These are phyloP conservation scores for Lactarius deliciosus DNA, from an alignment of 768 basidiomycete species.

Conservation along the genomic window DNA sequence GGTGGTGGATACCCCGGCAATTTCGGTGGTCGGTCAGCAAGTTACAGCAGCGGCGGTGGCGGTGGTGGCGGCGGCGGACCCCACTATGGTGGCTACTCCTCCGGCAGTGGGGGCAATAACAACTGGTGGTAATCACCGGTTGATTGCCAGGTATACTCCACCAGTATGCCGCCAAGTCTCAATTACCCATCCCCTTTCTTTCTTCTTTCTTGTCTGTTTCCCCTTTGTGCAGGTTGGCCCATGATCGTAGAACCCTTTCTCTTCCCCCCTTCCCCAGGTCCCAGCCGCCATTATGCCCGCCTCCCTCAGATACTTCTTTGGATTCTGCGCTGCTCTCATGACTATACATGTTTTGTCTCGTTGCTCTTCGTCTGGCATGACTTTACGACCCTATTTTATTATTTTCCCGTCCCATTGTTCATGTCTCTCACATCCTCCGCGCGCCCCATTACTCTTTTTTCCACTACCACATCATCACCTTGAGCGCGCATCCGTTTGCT, in stretches of 20 bases:
- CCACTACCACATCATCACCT: conserved; percentile 32
- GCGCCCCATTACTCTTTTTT: conserved; percentile 33
- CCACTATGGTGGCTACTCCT: conserved; percentile 32
- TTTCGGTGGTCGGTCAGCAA: conserved; percentile 36
- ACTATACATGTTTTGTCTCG: conserved; percentile 51
- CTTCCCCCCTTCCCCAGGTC: conserved; percentile 8
- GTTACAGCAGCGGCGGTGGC: conserved; percentile 39
- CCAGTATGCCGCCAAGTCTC: neutral
- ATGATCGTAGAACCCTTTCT: conserved; percentile 8
- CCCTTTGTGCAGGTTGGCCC: conserved; percentile 11
- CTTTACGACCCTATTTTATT: conserved; percentile 32
- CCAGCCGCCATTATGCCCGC: conserved; percentile 17
- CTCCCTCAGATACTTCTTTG: conserved; percentile 30
- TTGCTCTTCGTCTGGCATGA: conserved; percentile 46
- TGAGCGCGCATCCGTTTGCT: conserved; percentile 30
- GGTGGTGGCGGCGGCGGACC: conserved; percentile 37
- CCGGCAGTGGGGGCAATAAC: conserved; percentile 34
- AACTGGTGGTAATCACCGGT: conserved; percentile 51
- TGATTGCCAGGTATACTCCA: neutral
- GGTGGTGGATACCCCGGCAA: conserved; percentile 34
- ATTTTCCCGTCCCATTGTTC: conserved; percentile 34
- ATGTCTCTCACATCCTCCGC: conserved; percentile 40
- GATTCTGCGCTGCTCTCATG: conserved; percentile 65
- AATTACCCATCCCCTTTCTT: conserved; percentile 13
- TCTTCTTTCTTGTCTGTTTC: conserved; percentile 14